Evolutionary conservation across 495 filamentous ascomycete genomes (phyloP).

Genomic region (Diplogelasinospora grovesii): DNA sequence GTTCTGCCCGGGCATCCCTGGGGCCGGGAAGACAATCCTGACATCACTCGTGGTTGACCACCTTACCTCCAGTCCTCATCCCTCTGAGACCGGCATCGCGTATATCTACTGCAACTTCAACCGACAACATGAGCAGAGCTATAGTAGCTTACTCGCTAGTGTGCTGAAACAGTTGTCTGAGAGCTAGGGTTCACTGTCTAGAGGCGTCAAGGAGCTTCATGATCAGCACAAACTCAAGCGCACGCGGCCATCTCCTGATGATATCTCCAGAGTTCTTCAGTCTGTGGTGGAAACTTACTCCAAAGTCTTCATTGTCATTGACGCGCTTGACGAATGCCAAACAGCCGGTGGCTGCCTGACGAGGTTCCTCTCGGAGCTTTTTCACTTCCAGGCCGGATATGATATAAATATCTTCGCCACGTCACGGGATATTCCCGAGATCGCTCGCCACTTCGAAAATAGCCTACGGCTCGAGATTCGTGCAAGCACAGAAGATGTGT

Average conservation of each 20-base stretch:
- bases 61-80: slow-evolving; percentile 13
- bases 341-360: neutral
- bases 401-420: slow-evolving; percentile 29
- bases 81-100: slow-evolving; percentile 26
- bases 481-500: too few relatives aligned
- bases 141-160: slow-evolving; percentile 21
- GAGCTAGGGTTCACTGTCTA: slow-evolving; percentile 19
- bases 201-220: slow-evolving; percentile 21
- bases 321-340: slow-evolving; percentile 45
- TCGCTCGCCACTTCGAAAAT: too few relatives aligned
- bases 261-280: slow-evolving; percentile 15
- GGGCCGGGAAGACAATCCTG: slow-evolving; percentile 30
- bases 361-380: slow-evolving; percentile 15
- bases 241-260: slow-evolving; percentile 19
- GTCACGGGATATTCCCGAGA: slow-evolving; percentile 27
- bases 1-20: slow-evolving; percentile 39
- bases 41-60: slow-evolving; percentile 30
- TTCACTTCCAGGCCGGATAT: slow-evolving; percentile 11
- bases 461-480: too few relatives aligned
- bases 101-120: slow-evolving; percentile 41
- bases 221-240: slow-evolving; percentile 6
- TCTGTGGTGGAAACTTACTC: slow-evolving; percentile 13
- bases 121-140: slow-evolving; percentile 21
- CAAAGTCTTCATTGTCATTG: slow-evolving; percentile 36
- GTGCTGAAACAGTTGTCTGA: slow-evolving; percentile 30